Conservation (phyloP, 1,139 yeast genomes). For the Cylindricascospora bacillispora region DNA sequence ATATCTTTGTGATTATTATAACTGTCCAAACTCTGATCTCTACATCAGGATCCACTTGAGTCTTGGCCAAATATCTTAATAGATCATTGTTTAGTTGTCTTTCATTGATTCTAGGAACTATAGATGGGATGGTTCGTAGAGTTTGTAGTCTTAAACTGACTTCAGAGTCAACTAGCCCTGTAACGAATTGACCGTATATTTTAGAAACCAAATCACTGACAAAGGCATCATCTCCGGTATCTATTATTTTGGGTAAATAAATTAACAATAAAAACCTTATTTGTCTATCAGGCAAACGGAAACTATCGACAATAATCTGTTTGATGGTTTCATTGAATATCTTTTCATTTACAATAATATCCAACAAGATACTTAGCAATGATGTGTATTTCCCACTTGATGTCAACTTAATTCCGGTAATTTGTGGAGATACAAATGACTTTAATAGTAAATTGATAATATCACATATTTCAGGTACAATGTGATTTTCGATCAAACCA, state of each 20-base stretch:
- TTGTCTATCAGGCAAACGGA: conserved; percentile 59
- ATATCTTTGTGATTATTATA: conserved; percentile 58
- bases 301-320: conserved; percentile 54
- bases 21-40: conserved; percentile 82
- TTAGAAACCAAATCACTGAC: conserved; percentile 39
- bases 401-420: not conserved
- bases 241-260: conserved; percentile 44
- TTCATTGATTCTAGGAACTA: conserved; percentile 58
- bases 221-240: conserved; percentile 42
- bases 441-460: conserved; percentile 23
- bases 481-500: conserved; percentile 46
- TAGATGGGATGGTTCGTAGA: conserved; percentile 49
- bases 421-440: conserved; percentile 9
- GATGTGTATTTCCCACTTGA: conserved; percentile 9
- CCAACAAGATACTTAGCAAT: conserved; percentile 16
- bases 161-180: conserved; percentile 81
- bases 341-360: conserved; percentile 10
- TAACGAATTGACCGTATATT: conserved; percentile 52
- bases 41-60: conserved; percentile 76
- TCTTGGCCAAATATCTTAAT: conserved; percentile 66
- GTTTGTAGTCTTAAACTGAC: conserved; percentile 72
- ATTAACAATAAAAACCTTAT: conserved; percentile 59
- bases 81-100: conserved; percentile 82
- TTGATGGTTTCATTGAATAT: conserved; percentile 37
- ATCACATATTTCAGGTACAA: conserved; percentile 56